phyloP scores from a whole-genome alignment of 345 rosid species.

The Reutealis trisperma region DNA sequence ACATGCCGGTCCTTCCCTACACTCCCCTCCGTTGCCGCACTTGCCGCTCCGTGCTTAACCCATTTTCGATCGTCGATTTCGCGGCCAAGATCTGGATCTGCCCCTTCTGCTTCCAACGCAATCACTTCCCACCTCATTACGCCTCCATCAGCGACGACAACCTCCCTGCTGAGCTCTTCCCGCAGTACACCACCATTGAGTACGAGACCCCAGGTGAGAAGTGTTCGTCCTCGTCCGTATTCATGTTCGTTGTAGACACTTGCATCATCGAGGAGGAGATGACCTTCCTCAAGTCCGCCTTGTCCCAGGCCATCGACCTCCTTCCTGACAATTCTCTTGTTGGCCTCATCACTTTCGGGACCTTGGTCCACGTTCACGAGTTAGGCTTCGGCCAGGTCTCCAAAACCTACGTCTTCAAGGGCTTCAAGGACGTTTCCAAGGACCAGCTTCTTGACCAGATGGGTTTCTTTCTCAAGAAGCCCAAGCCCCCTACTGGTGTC shows the following conservation, averaged over 20 bases:
- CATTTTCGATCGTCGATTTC: constrained; percentile 78
- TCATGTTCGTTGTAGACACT: constrained; percentile 80
- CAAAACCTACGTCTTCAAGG: constrained; percentile 75
- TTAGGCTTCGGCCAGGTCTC: constrained; percentile 73
- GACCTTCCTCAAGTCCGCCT: constrained; percentile 71
- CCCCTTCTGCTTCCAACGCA: constrained; percentile 90
- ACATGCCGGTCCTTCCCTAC: constrained; percentile 67
- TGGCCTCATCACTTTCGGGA: constrained; percentile 80
- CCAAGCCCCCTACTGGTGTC: constrained; percentile 78
- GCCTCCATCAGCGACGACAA: constrained; percentile 72
- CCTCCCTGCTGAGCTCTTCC: constrained; percentile 93
- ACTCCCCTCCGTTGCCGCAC: constrained; percentile 89
- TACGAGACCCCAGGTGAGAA: constrained; percentile 54
- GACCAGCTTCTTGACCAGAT: constrained; percentile 84
- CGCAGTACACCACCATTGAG: constrained; percentile 83
- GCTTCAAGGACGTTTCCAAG: constrained; percentile 72
- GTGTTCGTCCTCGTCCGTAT: constrained; percentile 47
- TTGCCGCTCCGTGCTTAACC: constrained; percentile 87
- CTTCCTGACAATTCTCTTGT: constrained; percentile 72
- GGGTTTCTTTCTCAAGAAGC: constrained; percentile 74
- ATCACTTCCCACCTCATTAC: constrained; percentile 76
- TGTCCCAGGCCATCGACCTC: constrained; percentile 74
- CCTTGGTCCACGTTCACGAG: constrained; percentile 79
- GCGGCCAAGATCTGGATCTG: constrained; percentile 87
- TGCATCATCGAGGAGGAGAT: constrained; percentile 88